These are phyloP conservation scores for Stentor roeselii DNA, from an alignment of 73 alveolate genomes.

Conservation along the genomic window DNA sequence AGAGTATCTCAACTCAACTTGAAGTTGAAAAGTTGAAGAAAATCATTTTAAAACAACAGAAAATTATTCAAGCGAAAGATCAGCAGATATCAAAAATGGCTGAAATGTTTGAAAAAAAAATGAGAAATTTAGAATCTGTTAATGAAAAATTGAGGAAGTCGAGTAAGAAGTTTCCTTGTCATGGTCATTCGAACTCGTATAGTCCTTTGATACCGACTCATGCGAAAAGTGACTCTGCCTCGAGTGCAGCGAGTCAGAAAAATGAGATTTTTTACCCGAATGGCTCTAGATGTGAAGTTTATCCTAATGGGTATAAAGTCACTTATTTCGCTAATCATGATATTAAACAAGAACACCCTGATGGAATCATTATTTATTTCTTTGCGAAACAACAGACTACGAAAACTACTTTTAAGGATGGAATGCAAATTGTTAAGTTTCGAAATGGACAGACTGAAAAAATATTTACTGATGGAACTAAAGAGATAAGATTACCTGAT, in stretches of 20 bases:
- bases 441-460: conserved; percentile 78
- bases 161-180: too few relatives aligned
- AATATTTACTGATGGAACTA: conserved; percentile 81
- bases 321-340: conserved; percentile 81
- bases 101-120: neutral
- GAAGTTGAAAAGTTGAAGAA: neutral
- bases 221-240: neutral
- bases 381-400: conserved; percentile 80
- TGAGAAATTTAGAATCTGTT: neutral
- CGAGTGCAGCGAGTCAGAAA: neutral
- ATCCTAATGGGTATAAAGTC: conserved; percentile 55
- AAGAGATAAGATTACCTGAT: conserved; percentile 83
- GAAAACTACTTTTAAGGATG: conserved; percentile 76
- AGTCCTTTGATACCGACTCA: too few relatives aligned
- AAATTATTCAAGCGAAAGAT: neutral
- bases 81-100: too few relatives aligned
- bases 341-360: conserved; percentile 73
- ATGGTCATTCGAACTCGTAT: too few relatives aligned
- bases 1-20: too few relatives aligned
- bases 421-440: conserved; percentile 68
- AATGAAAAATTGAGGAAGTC: neutral
- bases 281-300: conserved; percentile 54
- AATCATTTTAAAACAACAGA: neutral
- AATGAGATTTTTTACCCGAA: neutral
- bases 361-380: conserved; percentile 70